Conservation (phyloP, 768 basidiomycete genomes). For the Amanita rimosa region DNA sequence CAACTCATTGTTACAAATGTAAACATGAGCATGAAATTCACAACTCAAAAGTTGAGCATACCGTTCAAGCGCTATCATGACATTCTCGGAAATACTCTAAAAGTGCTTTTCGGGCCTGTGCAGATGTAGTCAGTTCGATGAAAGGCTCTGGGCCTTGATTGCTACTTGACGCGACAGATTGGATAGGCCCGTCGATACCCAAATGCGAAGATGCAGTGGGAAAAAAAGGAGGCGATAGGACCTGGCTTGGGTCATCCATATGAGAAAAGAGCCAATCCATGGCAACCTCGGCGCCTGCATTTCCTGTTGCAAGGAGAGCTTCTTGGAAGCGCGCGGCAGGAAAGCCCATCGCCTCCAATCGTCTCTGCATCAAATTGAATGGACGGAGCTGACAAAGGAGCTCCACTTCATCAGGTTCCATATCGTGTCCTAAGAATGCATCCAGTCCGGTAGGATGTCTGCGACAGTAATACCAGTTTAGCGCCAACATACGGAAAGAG, state of each 20-base stretch:
- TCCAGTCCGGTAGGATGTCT: constrained; percentile 76
- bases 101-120: constrained; percentile 82
- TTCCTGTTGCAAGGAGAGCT: constrained; percentile 82
- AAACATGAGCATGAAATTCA: too few relatives aligned
- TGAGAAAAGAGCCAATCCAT: constrained; percentile 96
- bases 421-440: constrained; percentile 51
- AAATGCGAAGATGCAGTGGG: neutral
- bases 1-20: too few relatives aligned
- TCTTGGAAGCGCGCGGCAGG: constrained; percentile 77
- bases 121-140: constrained; percentile 57
- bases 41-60: too few relatives aligned
- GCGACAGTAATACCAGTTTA: neutral
- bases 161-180: constrained; percentile 16
- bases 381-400: constrained; percentile 3
- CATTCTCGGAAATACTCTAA: too few relatives aligned
- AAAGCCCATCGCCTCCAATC: constrained; percentile 86
- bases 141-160: constrained; percentile 40
- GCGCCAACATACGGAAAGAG: neutral
- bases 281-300: constrained; percentile 61
- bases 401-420: constrained; percentile 61
- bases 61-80: too few relatives aligned
- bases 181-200: constrained; percentile 86
- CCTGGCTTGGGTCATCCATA: constrained; percentile 89
- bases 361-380: constrained; percentile 42
- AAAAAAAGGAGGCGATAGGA: too few relatives aligned